These are phyloP conservation scores for Pseudonitzschia delicatissima DNA, from an alignment of 108 stramenopile genomes.

Conservation along the genomic window DNA sequence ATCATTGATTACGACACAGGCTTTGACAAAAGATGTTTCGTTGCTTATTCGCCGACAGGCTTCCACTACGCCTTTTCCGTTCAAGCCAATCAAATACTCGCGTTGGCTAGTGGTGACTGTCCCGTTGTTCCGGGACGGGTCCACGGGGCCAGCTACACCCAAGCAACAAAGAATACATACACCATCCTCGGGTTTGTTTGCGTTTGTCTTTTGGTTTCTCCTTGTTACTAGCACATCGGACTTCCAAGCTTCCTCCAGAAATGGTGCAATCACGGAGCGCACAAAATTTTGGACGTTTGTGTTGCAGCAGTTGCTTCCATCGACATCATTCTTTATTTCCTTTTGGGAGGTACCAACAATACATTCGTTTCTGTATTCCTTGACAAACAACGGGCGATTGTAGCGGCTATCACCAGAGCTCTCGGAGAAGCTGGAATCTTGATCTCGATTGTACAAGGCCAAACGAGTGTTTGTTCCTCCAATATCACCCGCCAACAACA, in stretches of 20 bases:
- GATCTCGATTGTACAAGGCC: constrained; percentile 28
- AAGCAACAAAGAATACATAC: constrained; percentile 54
- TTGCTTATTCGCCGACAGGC: constrained; percentile 18
- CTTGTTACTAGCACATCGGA: neutral
- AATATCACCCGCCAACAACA: constrained; percentile 64
- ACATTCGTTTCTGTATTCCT: constrained; percentile 45
- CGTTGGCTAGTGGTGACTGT: constrained; percentile 66
- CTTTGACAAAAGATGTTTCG: neutral
- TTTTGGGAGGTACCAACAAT: constrained; percentile 17
- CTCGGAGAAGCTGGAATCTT: neutral
- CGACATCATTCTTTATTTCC: neutral
- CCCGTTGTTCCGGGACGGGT: constrained; percentile 36
- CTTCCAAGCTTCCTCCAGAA: neutral
- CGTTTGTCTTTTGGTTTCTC: neutral
- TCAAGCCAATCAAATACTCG: constrained; percentile 47
- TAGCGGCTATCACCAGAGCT: neutral
- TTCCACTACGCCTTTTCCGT: constrained; percentile 25
- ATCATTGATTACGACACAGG: constrained; percentile 71
- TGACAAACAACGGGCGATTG: constrained; percentile 25
- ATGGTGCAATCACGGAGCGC: neutral
- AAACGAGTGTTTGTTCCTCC: constrained; percentile 81
- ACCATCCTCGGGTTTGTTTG: neutral
- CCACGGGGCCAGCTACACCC: constrained; percentile 86
- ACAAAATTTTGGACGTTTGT: neutral
- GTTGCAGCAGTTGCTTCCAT: neutral